Evolutionary conservation across 495 filamentous ascomycete species (phyloP).

Genomic region (Talaromyces ruber): DNA sequence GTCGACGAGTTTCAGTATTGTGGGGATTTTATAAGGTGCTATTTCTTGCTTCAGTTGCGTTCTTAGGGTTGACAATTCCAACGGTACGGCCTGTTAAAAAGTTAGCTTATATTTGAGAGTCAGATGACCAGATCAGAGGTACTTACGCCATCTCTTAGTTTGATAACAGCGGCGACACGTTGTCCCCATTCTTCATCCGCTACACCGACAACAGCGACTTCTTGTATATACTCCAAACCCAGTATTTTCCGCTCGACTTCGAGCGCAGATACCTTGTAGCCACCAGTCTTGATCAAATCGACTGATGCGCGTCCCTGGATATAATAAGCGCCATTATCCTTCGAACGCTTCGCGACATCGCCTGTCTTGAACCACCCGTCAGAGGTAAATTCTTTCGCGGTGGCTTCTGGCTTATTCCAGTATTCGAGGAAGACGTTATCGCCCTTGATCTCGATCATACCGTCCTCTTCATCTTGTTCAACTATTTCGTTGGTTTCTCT

Average conservation of each 20-base stretch:
- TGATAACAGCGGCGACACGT: conserved; percentile 34
- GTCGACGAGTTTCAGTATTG: conserved; percentile 34
- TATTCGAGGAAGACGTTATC: conserved; percentile 37
- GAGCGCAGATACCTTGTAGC: conserved; percentile 37
- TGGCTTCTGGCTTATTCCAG: conserved; percentile 34
- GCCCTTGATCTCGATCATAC: conserved; percentile 39
- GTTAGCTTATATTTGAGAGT: background rate
- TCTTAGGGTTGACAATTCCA: conserved; percentile 28
- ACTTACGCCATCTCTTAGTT: conserved; percentile 31
- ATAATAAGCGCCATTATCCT: conserved; percentile 30
- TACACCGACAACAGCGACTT: conserved; percentile 35
- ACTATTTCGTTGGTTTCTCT: conserved; percentile 29
- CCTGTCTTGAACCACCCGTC: conserved; percentile 44
- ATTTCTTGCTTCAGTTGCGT: conserved; percentile 31
- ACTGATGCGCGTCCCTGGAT: conserved; percentile 39
- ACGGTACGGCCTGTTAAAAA: conserved; percentile 15
- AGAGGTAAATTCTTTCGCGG: conserved; percentile 29
- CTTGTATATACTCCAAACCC: conserved; percentile 24
- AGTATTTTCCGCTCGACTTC: conserved; percentile 38
- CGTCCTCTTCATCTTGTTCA: conserved; percentile 26
- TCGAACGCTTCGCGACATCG: conserved; percentile 29
- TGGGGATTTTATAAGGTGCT: conserved; percentile 41
- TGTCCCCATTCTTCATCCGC: conserved; percentile 38
- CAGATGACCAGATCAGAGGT: background rate
- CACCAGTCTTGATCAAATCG: conserved; percentile 39